A percentile compares a stretch with the other conserved stretches of the same genome.
phyloP scores from a whole-genome alignment of 2,329 filamentous ascomycete genomes.

The Aspergillus pseudotamarii region DNA sequence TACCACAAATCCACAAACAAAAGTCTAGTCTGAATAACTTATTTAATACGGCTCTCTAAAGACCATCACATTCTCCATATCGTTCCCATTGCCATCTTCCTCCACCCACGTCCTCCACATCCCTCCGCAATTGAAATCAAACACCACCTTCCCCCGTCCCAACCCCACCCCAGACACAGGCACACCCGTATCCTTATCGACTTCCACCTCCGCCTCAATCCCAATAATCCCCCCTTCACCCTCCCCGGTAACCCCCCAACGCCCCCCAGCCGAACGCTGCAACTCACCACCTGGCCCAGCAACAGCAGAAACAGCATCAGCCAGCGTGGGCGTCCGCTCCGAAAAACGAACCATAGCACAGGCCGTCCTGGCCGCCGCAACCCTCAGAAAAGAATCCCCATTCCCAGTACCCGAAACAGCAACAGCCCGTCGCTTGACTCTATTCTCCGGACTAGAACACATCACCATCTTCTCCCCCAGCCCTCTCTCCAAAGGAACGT shows the following conservation, averaged over 20 bases:
- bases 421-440: slow-evolving; percentile 41
- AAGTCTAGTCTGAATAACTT: slow-evolving; percentile 8
- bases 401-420: slow-evolving; percentile 82
- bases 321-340: slow-evolving; percentile 47
- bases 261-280: slow-evolving; percentile 70
- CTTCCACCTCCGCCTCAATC: slow-evolving; percentile 58
- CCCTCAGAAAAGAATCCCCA: slow-evolving; percentile 81
- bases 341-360: slow-evolving; percentile 72
- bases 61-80: slow-evolving; percentile 46
- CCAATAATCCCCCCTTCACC: slow-evolving; percentile 86
- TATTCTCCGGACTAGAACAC: neutral
- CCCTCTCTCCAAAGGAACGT: neutral
- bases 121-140: slow-evolving; percentile 82
- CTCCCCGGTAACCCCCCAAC: slow-evolving; percentile 75
- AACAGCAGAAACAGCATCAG: slow-evolving; percentile 64
- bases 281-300: slow-evolving; percentile 73
- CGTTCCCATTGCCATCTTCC: slow-evolving; percentile 34
- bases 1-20: neutral
- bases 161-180: slow-evolving; percentile 31
- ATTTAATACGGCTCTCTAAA: slow-evolving; percentile 44
- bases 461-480: neutral
- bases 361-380: slow-evolving; percentile 70
- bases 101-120: slow-evolving; percentile 80
- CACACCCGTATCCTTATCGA: slow-evolving; percentile 49
- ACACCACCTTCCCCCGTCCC: slow-evolving; percentile 59